Conservation (phyloP, 2,329 filamentous ascomycete species). For the Fusarium nelsonii region DNA sequence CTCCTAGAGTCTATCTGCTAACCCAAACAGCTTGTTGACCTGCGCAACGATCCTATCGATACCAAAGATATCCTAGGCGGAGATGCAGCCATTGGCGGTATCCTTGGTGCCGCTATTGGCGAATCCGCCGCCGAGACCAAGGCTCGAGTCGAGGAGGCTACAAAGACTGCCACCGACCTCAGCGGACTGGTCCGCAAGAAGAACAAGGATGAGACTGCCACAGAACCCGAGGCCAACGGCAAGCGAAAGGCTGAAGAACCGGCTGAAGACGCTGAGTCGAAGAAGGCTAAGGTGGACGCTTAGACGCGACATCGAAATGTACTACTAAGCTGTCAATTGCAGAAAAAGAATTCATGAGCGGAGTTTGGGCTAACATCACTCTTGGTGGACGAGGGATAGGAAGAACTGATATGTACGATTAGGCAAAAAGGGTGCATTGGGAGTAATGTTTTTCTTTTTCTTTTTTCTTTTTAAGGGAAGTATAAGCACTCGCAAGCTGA, state of each 20-base stretch:
- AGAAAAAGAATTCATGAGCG: slow-evolving; percentile 6
- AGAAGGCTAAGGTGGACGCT: slow-evolving; percentile 55
- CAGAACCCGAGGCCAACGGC: slow-evolving; percentile 53
- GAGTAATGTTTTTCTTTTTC: not conserved
- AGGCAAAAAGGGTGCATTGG: slow-evolving; percentile 3
- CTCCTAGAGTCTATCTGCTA: not conserved
- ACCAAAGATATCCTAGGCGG: slow-evolving; percentile 56
- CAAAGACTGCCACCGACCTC: slow-evolving; percentile 79
- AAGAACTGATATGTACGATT: not conserved
- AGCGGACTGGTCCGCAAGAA: slow-evolving; percentile 81
- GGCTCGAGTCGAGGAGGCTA: slow-evolving; percentile 77
- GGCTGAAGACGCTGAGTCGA: slow-evolving; percentile 48
- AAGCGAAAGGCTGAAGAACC: slow-evolving; percentile 54
- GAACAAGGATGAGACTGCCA: slow-evolving; percentile 53
- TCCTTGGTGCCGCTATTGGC: slow-evolving; percentile 73
- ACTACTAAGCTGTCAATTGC: slow-evolving; percentile 2
- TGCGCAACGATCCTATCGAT: slow-evolving; percentile 69
- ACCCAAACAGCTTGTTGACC: slow-evolving; percentile 70
- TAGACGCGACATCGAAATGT: slow-evolving; percentile 5
- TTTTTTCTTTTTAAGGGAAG: not conserved
- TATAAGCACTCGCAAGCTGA: slow-evolving; percentile 3
- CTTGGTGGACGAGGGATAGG: not conserved
- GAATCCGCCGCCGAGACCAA: slow-evolving; percentile 71
- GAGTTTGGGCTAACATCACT: slow-evolving; percentile 29
- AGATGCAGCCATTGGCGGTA: slow-evolving; percentile 62